These are phyloP conservation scores for Talaromyces liani DNA, from an alignment of 495 filamentous ascomycete genomes.

Conservation along the genomic window DNA sequence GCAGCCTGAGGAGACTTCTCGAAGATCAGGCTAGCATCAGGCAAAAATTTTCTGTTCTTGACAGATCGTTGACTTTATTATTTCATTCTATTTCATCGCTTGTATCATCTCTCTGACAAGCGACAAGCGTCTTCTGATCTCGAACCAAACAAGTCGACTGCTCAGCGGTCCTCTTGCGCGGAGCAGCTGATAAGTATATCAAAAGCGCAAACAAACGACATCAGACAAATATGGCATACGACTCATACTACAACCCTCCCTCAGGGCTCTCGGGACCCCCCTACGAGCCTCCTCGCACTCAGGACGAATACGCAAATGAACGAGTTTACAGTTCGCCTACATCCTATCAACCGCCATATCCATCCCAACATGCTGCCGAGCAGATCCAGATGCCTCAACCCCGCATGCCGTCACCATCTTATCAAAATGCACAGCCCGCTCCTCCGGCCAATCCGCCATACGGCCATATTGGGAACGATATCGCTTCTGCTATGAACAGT, in stretches of 20 bases:
- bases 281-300: constrained; percentile 14
- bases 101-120: not conserved
- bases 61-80: not conserved
- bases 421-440: constrained; percentile 10
- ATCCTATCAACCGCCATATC: constrained; percentile 24
- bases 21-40: not conserved
- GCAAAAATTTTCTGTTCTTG: not conserved
- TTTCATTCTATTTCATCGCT: not conserved
- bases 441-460: constrained; percentile 14
- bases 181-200: not conserved
- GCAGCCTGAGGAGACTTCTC: not conserved
- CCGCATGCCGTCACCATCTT: constrained; percentile 21
- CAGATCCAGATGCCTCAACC: constrained; percentile 36
- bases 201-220: not conserved
- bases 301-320: constrained; percentile 4
- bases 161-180: constrained; percentile 9
- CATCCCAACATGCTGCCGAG: constrained; percentile 26
- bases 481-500: constrained; percentile 36
- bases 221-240: constrained; percentile 30
- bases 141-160: constrained; percentile 3
- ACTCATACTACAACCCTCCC: constrained; percentile 25
- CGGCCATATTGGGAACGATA: constrained; percentile 39
- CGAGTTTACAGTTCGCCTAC: not conserved
- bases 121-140: not conserved
- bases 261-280: constrained; percentile 10